Base-by-base conservation (phyloP, 306 rosid genomes). In the Vicia villosa region DNA sequence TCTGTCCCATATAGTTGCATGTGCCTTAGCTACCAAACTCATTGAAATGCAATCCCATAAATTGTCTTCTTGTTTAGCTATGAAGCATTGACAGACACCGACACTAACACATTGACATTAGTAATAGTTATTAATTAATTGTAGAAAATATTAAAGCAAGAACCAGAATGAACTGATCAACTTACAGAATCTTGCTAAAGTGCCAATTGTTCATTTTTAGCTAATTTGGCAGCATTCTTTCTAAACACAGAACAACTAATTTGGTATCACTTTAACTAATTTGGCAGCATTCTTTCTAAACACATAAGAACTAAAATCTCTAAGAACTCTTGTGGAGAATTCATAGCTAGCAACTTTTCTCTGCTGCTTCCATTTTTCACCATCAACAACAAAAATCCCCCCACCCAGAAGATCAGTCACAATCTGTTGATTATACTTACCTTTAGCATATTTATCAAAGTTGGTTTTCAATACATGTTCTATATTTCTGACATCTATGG, bases 201-300 rank as follows among this genome's bases (percentile, higher is more conserved):
- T 20, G 17, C 78, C 52, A 82, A 17, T 32, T 66, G 71, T 38
- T 74, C 55, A 68, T 86, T 86, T 78, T 75, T 85, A 16, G 50
- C 75, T 47, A 83, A 20, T 47, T n/a, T n/a, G n/a, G n/a, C n/a
- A n/a, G n/a, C n/a, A n/a, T n/a, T n/a, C n/a, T n/a, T n/a, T n/a
- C n/a, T n/a, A n/a, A n/a, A n/a, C n/a, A n/a, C n/a, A n/a, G n/a
- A n/a, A n/a, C n/a, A n/a, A n/a, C n/a, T n/a, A n/a, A n/a, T 37
- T 47, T 0, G 72, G 74, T 30, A 88, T n/a, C 54, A 68, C 60
- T 24, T 71, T 32, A 8, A 91, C 85, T 66, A 91, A 67, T 77
- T 85, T 88, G 5, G 82, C 73, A 56, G 89, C 86, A 45, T 82
- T 85, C 28, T 12, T 72, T 68, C 92, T n/a, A 6, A 46, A 46